Conservation (phyloP, 2,329 filamentous ascomycete species). For the Didymella arachidicola region DNA sequence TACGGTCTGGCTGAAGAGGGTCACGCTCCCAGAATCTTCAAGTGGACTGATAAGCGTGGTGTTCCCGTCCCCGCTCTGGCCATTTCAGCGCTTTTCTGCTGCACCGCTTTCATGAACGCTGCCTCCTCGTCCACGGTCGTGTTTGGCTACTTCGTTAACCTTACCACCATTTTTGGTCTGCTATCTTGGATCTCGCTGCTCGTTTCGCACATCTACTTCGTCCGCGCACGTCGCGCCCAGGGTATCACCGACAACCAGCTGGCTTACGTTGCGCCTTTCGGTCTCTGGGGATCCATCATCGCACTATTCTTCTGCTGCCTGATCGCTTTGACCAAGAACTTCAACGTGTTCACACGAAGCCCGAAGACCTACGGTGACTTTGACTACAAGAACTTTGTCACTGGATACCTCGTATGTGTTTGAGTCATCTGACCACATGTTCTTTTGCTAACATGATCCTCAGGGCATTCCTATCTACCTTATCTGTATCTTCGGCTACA, state of each 20-base stretch:
- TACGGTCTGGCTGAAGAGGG: slow-evolving; percentile 76
- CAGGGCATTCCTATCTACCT: slow-evolving; percentile 77
- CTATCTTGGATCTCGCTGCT: slow-evolving; percentile 60
- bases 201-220: slow-evolving; percentile 59
- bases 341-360: slow-evolving; percentile 69
- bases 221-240: slow-evolving; percentile 56
- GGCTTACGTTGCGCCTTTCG: slow-evolving; percentile 73
- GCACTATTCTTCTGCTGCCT: slow-evolving; percentile 75
- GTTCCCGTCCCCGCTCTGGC: slow-evolving; percentile 73
- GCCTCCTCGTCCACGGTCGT: slow-evolving; percentile 51
- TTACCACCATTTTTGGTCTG: slow-evolving; percentile 52
- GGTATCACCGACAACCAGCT: slow-evolving; percentile 54
- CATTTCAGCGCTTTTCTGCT: slow-evolving; percentile 67
- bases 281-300: slow-evolving; percentile 71
- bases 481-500: slow-evolving; percentile 67
- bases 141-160: slow-evolving; percentile 59
- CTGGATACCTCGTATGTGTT: slow-evolving; percentile 64
- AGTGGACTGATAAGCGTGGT: slow-evolving; percentile 73
- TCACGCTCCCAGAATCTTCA: slow-evolving; percentile 75
- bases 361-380: slow-evolving; percentile 60
- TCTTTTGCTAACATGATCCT: not conserved
- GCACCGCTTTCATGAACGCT: slow-evolving; percentile 69
- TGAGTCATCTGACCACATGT: no score
- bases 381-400: slow-evolving; percentile 79
- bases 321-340: slow-evolving; percentile 85